Percentiles rank a stretch among this genome's conserved stretches.
Evolutionary conservation across 2,329 filamentous ascomycete species (phyloP).

Genomic region (Didymella pomorum): DNA sequence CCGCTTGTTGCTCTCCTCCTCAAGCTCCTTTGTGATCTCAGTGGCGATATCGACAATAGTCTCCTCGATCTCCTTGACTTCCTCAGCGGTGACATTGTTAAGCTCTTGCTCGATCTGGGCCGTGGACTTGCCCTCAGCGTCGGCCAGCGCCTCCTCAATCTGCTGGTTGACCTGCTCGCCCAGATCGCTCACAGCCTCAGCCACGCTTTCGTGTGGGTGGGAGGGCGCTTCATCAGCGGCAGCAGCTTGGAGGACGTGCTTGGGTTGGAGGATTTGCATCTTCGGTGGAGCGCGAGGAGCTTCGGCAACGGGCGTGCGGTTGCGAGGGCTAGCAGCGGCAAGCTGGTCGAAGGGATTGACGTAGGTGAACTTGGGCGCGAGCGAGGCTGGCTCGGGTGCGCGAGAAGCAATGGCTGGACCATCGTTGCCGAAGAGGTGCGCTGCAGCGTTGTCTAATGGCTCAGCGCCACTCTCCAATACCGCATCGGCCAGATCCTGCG

Average conservation of each 20-base stretch:
- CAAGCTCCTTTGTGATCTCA: constrained; percentile 57
- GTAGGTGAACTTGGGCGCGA: constrained; percentile 68
- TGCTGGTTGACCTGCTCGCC: constrained; percentile 67
- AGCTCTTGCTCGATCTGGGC: constrained; percentile 59
- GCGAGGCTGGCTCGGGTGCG: constrained; percentile 37
- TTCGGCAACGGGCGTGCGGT: constrained; percentile 49
- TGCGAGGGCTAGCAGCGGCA: constrained; percentile 70
- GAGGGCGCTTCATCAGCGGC: constrained; percentile 34
- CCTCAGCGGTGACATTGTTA: constrained; percentile 47
- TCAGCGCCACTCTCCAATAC: constrained; percentile 49
- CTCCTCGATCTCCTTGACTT: constrained; percentile 63
- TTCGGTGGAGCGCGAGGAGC: constrained; percentile 40
- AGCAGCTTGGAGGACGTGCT: constrained; percentile 50
- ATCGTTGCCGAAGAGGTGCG: constrained; percentile 51
- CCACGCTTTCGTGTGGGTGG: constrained; percentile 67
- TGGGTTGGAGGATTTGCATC: constrained; percentile 57
- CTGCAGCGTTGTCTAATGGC: constrained; percentile 29
- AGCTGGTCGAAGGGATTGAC: constrained; percentile 77
- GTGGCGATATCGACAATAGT: constrained; percentile 60
- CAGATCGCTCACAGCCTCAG: constrained; percentile 72
- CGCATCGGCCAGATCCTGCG: constrained; percentile 56
- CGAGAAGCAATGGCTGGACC: constrained; percentile 51
- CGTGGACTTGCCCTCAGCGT: constrained; percentile 46
- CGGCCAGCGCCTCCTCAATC: constrained; percentile 71
- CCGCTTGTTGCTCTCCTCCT: constrained; percentile 60